A percentile compares a stretch with the other conserved stretches of the same genome.
Evolutionary conservation across 768 basidiomycete genomes (phyloP).

Genomic region (Psilocybe cyanescens): DNA sequence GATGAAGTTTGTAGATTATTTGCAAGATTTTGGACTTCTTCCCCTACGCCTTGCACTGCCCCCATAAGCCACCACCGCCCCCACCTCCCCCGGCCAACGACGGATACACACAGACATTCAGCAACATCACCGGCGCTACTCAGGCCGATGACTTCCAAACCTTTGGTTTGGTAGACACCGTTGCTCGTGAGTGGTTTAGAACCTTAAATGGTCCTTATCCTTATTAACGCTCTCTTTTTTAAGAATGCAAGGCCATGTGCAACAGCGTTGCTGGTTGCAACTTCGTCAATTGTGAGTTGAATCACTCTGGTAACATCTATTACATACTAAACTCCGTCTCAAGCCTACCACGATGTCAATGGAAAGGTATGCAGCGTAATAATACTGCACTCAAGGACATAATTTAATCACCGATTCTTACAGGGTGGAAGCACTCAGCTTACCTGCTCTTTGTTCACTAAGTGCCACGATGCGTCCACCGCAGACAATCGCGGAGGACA

Average conservation of each 20-base stretch:
- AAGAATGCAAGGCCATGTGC: slow-evolving; percentile 52
- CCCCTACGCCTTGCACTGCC: slow-evolving; percentile 44
- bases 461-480: slow-evolving; percentile 38
- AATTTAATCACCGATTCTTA: neutral
- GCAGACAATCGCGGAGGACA: slow-evolving; percentile 48
- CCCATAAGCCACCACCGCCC: slow-evolving; percentile 10
- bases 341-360: slow-evolving; percentile 51
- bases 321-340: neutral
- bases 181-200: slow-evolving; percentile 34
- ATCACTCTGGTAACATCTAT: neutral
- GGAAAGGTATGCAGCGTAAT: slow-evolving; percentile 35
- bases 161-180: slow-evolving; percentile 47
- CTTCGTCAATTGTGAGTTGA: slow-evolving; percentile 45
- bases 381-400: too few relatives aligned
- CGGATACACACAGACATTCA: slow-evolving; percentile 43
- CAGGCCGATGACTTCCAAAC: slow-evolving; percentile 46
- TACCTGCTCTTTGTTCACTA: slow-evolving; percentile 45
- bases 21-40: slow-evolving; percentile 41
- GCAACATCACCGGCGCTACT: slow-evolving; percentile 44
- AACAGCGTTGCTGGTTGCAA: slow-evolving; percentile 40
- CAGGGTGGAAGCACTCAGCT: slow-evolving; percentile 46
- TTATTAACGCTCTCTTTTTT: neutral
- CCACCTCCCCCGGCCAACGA: slow-evolving; percentile 22
- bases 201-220: neutral
- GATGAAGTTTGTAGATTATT: slow-evolving; percentile 30